Evolutionary conservation across 2,329 filamentous ascomycete genomes (phyloP).

Genomic region (Thelonectria rubi): DNA sequence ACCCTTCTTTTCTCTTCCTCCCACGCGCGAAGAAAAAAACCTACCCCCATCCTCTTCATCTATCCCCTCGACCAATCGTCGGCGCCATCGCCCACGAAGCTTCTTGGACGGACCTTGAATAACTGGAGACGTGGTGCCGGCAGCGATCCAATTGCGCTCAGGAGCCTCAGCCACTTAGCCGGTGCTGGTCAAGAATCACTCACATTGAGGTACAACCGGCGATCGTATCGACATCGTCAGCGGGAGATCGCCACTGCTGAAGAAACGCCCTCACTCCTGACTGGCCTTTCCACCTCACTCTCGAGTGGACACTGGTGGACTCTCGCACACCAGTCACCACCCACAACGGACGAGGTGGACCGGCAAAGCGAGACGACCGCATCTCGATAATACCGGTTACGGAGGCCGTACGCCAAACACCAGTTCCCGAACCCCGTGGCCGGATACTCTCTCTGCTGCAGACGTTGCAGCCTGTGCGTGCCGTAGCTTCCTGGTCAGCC

Average conservation of each 20-base stretch:
- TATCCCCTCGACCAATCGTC: constrained; percentile 16
- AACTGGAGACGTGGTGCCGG: constrained; percentile 18
- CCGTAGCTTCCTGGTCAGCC: neutral
- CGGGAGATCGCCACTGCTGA: constrained; percentile 39
- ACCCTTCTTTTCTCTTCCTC: constrained; percentile 18
- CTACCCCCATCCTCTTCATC: constrained; percentile 1
- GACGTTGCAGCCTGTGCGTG: neutral
- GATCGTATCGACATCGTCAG: constrained; percentile 33
- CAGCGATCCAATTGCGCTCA: constrained; percentile 18
- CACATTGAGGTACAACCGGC: constrained; percentile 14
- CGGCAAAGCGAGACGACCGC: constrained; percentile 9
- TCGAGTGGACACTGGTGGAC: constrained; percentile 11
- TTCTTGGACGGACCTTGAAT: constrained; percentile 5
- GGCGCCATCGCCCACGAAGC: constrained; percentile 13
- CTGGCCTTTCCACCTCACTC: constrained; percentile 9
- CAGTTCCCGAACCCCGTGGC: constrained; percentile 14
- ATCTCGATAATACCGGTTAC: constrained; percentile 5
- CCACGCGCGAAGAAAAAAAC: neutral
- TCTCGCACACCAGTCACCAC: constrained; percentile 3
- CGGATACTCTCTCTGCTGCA: constrained; percentile 8
- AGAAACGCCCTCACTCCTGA: constrained; percentile 8
- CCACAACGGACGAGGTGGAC: constrained; percentile 8
- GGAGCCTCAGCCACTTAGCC: constrained; percentile 12
- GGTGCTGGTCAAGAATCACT: constrained; percentile 22
- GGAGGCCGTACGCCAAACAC: constrained; percentile 9